phyloP scores from a whole-genome alignment of 345 rosid species.

The Hirschfeldia incana region DNA sequence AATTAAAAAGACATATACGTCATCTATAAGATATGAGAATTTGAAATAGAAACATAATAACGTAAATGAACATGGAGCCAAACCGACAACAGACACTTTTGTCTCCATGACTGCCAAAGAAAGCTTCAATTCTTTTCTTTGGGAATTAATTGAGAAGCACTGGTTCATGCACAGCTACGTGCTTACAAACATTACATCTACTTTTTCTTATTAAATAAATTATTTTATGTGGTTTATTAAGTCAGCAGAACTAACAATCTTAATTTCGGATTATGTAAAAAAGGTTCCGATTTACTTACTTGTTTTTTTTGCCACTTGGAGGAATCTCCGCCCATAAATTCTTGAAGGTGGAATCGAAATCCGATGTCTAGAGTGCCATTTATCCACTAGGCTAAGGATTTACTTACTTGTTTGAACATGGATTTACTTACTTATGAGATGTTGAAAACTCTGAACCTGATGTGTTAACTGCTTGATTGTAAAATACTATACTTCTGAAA shows the following conservation, averaged over 20 bases:
- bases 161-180: conserved; percentile 39
- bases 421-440: background rate
- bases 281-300: too few relatives aligned
- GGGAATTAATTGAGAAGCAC: conserved; percentile 2
- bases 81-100: conserved; percentile 43
- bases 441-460: background rate
- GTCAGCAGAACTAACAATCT: background rate
- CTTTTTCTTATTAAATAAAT: background rate
- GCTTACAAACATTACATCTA: background rate
- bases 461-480: background rate
- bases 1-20: conserved; percentile 38
- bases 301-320: too few relatives aligned
- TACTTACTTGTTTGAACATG: too few relatives aligned
- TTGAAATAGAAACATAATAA: conserved; percentile 26
- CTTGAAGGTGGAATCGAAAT: too few relatives aligned
- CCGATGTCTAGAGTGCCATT: too few relatives aligned
- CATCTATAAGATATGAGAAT: conserved; percentile 31
- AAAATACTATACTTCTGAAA: background rate
- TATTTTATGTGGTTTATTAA: background rate
- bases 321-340: too few relatives aligned
- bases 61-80: conserved; percentile 37
- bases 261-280: background rate
- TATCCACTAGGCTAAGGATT: too few relatives aligned
- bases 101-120: conserved; percentile 41
- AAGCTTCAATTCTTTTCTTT: conserved; percentile 27